Evolutionary conservation across 257 asterid species (phyloP), one percentile per base, ranked within the genome.

Genomic region (Solanum boliviense): DNA sequence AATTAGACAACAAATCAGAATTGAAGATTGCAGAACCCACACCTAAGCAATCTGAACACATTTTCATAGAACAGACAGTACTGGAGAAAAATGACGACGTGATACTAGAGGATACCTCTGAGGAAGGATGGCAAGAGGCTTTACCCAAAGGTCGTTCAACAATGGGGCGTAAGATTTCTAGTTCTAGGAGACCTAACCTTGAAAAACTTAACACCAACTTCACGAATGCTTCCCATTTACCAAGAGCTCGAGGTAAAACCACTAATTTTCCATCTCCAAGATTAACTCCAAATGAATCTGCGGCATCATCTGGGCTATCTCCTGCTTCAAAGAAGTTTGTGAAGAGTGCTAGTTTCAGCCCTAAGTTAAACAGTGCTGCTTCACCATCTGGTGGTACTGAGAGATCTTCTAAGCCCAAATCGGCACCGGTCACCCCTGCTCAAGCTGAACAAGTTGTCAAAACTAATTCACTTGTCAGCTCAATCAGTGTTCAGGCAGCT

Each of bases 111-210:
- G 95, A 93, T 25, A 58, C 86, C 58, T 94, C 94, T 25, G 98
- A 91, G 62, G 98, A 94, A 92, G 98, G 98, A 85, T 95, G 98
- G 98, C 98, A 94, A 91, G 98, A 95, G 91, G 98, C 98, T 91
- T 83, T 90, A 41, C 98, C 97, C 25, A 95, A 93, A 91, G 96
- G 98, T 15, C 96, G 98, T 56, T 91, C 97, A 23, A 86, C 86
- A 9, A 79, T 86, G 88, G 88, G 91, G 71, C 96, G 97, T 84
- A 94, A 94, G 91, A 87, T 94, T 83, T 88, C 94, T 86, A 91
- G 91, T 89, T 93, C 98, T 18, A 92, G 93, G 88, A 92, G 92
- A 91, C 97, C 98, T 38, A 93, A 87, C 89, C 98, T 95, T 86
- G 94, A 94, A 76, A 94, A 95, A 89, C 68, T 94, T 88, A 94